phyloP scores from a whole-genome alignment of 2,329 filamentous ascomycete genomes.

The Botrytis hyacinthi region DNA sequence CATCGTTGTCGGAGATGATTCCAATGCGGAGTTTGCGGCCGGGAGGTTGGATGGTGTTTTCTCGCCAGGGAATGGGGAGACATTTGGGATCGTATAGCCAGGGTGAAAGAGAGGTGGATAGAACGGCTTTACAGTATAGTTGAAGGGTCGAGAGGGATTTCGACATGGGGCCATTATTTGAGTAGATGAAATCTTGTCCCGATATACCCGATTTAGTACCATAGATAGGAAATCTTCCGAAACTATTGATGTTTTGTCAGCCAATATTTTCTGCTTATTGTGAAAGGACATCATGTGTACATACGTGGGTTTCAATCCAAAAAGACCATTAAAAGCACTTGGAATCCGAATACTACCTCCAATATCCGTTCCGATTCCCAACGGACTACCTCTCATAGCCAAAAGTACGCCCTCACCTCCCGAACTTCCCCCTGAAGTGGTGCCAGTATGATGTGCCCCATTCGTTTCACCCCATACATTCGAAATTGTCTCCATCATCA shows the following conservation, averaged over 20 bases:
- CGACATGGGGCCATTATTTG: slow-evolving; percentile 19
- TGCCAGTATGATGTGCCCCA: slow-evolving; percentile 39
- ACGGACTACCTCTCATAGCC: slow-evolving; percentile 19
- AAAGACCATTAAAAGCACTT: slow-evolving; percentile 41
- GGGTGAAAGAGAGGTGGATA: slow-evolving; percentile 34
- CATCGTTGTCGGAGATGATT: slow-evolving; percentile 24
- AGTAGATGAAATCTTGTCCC: slow-evolving; percentile 21
- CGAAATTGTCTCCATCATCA: slow-evolving; percentile 36
- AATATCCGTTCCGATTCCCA: slow-evolving; percentile 24
- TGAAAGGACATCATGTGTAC: slow-evolving; percentile 7
- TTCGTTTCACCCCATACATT: slow-evolving; percentile 32
- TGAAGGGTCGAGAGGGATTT: slow-evolving; percentile 9
- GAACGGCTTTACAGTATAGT: slow-evolving; percentile 22
- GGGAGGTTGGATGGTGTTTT: slow-evolving; percentile 27
- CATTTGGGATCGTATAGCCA: slow-evolving; percentile 41
- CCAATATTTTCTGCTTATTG: slow-evolving; percentile 2
- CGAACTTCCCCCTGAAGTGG: slow-evolving; percentile 36
- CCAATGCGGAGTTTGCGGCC: slow-evolving; percentile 26
- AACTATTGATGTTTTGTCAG: slow-evolving; percentile 34
- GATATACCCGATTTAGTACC: slow-evolving; percentile 19
- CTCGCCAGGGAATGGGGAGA: slow-evolving; percentile 26
- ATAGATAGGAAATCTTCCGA: slow-evolving; percentile 20
- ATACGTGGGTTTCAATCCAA: slow-evolving; percentile 42
- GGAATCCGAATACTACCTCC: slow-evolving; percentile 43
- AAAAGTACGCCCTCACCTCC: slow-evolving; percentile 22